Evolutionary conservation across 176 grass and related monocot species (phyloP).

Genomic region (Puya raimondii): DNA sequence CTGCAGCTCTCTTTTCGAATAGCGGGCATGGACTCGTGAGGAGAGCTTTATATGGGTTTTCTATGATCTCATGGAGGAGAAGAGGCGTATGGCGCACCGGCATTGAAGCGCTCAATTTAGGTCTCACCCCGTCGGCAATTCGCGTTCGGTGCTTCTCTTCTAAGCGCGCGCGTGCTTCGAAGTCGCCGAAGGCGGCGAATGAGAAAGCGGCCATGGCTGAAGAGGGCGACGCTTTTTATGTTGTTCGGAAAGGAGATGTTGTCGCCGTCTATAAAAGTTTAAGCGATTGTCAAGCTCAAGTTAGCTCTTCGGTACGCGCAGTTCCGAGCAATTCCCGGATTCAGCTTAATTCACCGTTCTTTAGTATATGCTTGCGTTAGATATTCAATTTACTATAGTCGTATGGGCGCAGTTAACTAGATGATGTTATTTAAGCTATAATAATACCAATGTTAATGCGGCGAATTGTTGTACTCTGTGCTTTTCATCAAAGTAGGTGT

Average conservation of each 20-base stretch:
- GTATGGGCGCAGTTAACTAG: background rate
- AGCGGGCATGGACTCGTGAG: slow-evolving; percentile 20
- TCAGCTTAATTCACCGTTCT: background rate
- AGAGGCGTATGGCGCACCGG: background rate
- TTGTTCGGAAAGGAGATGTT: slow-evolving; percentile 29
- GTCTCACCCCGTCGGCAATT: slow-evolving; percentile 3
- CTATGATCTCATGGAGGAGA: slow-evolving; percentile 11
- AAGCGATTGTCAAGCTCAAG: slow-evolving; percentile 33
- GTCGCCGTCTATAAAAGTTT: slow-evolving; percentile 27
- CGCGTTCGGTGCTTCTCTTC: slow-evolving; percentile 17
- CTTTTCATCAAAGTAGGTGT: slow-evolving; percentile 15
- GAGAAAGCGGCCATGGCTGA: slow-evolving; percentile 8
- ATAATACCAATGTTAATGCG: background rate
- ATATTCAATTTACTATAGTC: background rate
- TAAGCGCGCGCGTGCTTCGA: slow-evolving; percentile 16
- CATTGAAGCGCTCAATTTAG: slow-evolving; percentile 8
- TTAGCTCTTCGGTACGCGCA: slow-evolving; percentile 28
- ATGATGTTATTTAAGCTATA: background rate
- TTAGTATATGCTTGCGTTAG: background rate
- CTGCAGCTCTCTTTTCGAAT: background rate
- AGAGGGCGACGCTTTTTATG: slow-evolving; percentile 29
- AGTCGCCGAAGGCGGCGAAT: slow-evolving; percentile 4
- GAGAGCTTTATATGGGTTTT: slow-evolving; percentile 17
- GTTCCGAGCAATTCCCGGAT: background rate
- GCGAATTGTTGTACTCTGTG: background rate